Evolutionary conservation across 805 yeast species (phyloP).

Genomic region (Saccharomycopsis javanensis): DNA sequence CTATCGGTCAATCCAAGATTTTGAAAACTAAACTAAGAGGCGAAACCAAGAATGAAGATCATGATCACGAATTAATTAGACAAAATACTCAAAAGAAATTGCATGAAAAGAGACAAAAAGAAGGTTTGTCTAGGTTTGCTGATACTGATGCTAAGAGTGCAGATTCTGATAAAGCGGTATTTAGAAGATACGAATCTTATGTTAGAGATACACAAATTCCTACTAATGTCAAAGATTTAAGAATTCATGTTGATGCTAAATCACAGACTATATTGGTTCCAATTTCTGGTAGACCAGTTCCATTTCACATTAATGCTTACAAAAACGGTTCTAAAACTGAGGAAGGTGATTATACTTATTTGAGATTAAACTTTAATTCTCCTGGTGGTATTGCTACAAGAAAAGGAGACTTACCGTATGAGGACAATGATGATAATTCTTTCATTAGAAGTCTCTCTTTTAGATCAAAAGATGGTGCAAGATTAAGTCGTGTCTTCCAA

Average conservation of each 20-base stretch:
- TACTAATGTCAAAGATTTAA: constrained; percentile 65
- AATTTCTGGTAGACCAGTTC: constrained; percentile 92
- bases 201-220: constrained; percentile 92
- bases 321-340: constrained; percentile 92
- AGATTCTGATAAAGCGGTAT: constrained; percentile 49
- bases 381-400: constrained; percentile 75
- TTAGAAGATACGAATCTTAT: constrained; percentile 89
- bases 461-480: constrained; percentile 81
- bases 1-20: constrained; percentile 37
- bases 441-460: constrained; percentile 81
- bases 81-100: constrained; percentile 74
- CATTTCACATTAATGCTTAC: constrained; percentile 90
- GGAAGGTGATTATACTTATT: constrained; percentile 88
- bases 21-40: constrained; percentile 72
- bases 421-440: constrained; percentile 75
- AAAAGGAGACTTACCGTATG: constrained; percentile 80
- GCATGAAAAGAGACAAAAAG: constrained; percentile 77
- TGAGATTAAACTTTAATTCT: constrained; percentile 84
- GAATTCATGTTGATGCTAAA: constrained; percentile 78
- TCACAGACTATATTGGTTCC: constrained; percentile 86
- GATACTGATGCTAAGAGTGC: constrained; percentile 64
- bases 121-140: constrained; percentile 73
- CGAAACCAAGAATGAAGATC: constrained; percentile 67
- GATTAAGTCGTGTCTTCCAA: constrained; percentile 83
- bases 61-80: constrained; percentile 65